Evolutionary conservation across 164 flowering plant genomes (phyloP).

Genomic region (Chimonanthus salicifolius): DNA sequence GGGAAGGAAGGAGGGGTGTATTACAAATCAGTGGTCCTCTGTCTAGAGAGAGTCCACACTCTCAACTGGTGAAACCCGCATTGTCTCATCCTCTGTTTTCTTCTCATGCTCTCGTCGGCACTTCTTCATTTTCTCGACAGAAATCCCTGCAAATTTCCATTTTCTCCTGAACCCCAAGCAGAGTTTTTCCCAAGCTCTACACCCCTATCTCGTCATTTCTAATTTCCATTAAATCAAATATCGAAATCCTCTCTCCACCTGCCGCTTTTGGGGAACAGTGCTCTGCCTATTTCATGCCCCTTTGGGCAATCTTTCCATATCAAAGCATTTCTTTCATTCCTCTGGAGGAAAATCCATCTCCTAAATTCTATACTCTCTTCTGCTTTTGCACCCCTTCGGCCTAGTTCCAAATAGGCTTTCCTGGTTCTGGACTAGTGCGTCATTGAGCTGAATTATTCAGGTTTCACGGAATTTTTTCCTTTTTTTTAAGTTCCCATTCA

Average conservation of each 20-base stretch:
- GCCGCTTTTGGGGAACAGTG: not conserved
- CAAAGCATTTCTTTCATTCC: slow-evolving; percentile 8
- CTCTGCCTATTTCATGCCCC: slow-evolving; percentile 11
- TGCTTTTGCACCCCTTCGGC: slow-evolving; percentile 2
- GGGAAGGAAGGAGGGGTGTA: not conserved
- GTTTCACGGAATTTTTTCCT: not conserved
- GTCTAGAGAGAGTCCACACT: not conserved
- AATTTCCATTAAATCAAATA: not conserved
- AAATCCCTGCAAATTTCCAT: too few relatives aligned
- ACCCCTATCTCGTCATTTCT: slow-evolving; percentile 4
- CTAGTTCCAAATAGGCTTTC: slow-evolving; percentile 5
- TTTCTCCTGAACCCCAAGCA: too few relatives aligned
- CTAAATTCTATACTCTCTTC: not conserved
- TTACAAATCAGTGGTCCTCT: slow-evolving; percentile 21
- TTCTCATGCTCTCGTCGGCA: slow-evolving; percentile 16
- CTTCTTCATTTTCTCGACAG: slow-evolving; percentile 5
- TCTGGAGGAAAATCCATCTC: slow-evolving; percentile 7
- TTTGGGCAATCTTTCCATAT: slow-evolving; percentile 14
- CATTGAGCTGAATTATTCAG: not conserved
- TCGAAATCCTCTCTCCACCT: not conserved
- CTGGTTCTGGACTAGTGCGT: slow-evolving; percentile 4
- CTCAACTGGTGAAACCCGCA: slow-evolving; percentile 16
- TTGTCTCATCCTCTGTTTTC: slow-evolving; percentile 46
- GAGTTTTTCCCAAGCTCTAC: not conserved
- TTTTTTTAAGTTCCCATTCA: not conserved